These are phyloP conservation scores for Nematodospora anomalae DNA, from an alignment of 1,139 yeast genomes.

Conservation along the genomic window DNA sequence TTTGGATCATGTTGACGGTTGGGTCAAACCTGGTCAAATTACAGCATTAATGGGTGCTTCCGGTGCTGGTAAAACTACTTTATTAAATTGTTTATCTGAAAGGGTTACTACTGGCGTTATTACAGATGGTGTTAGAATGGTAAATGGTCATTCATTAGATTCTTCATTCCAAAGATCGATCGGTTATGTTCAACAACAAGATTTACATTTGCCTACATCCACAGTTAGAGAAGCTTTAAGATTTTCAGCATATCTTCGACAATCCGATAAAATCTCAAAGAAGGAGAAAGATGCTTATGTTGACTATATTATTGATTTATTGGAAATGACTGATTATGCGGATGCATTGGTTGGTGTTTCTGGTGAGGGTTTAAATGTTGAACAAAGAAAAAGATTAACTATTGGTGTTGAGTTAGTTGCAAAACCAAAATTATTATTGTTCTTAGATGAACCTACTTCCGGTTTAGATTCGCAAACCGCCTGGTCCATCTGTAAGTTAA, in stretches of 20 bases:
- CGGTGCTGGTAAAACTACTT: constrained; percentile 39
- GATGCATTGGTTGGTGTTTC: constrained; percentile 44
- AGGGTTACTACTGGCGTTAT: constrained; percentile 37
- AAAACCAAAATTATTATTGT: constrained; percentile 36
- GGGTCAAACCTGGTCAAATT: constrained; percentile 39
- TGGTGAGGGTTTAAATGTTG: constrained; percentile 44
- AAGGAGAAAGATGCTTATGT: constrained; percentile 37
- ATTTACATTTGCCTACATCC: constrained; percentile 36
- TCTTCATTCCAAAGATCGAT: constrained; percentile 41
- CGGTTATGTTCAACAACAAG: constrained; percentile 45
- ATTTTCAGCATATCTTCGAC: constrained; percentile 39
- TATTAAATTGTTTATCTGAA: constrained; percentile 35
- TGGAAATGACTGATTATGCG: constrained; percentile 33
- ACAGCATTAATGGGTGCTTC: constrained; percentile 37
- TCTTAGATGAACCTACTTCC: constrained; percentile 42
- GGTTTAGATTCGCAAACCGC: constrained; percentile 48
- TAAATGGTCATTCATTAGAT: constrained; percentile 34
- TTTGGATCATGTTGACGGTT: constrained; percentile 72
- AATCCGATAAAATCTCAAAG: constrained; percentile 29
- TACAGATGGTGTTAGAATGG: constrained; percentile 39
- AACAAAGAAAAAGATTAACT: constrained; percentile 38
- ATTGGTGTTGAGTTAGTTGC: constrained; percentile 45
- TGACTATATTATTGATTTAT: constrained; percentile 36
- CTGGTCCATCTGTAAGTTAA: constrained; percentile 44
- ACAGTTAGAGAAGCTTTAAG: constrained; percentile 42